These are phyloP conservation scores for Quercus agrifolia DNA, from an alignment of 306 rosid genomes.

Conservation along the genomic window DNA sequence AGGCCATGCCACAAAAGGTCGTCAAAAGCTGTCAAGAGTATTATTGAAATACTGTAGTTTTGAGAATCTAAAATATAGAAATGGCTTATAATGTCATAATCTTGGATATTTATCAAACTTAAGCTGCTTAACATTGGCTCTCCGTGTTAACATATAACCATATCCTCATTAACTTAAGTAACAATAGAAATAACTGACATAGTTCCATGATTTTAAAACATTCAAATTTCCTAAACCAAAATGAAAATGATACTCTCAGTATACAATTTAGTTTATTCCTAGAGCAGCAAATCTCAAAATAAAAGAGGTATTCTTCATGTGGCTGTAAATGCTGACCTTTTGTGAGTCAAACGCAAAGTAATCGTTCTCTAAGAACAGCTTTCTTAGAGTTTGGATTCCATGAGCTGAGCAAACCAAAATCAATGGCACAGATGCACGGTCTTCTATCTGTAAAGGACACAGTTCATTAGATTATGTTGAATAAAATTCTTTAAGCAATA, in stretches of 20 bases:
- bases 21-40: background rate
- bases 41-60: background rate
- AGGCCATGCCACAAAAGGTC: background rate
- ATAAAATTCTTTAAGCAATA: background rate
- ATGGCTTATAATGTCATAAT: background rate
- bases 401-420: slow-evolving; percentile 64
- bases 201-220: background rate
- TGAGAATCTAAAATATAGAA: background rate
- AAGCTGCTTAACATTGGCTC: background rate
- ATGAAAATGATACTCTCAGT: background rate
- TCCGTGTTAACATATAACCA: background rate
- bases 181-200: background rate
- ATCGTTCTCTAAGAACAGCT: slow-evolving; percentile 54
- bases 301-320: slow-evolving; percentile 14
- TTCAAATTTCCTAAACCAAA: slow-evolving; percentile 10
- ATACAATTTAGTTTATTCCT: background rate
- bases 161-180: background rate
- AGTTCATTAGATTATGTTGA: slow-evolving; percentile 24
- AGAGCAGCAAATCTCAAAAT: slow-evolving; percentile 8
- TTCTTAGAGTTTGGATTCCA: slow-evolving; percentile 45
- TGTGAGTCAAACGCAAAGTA: slow-evolving; percentile 58
- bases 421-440: slow-evolving; percentile 56
- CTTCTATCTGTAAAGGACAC: slow-evolving; percentile 58
- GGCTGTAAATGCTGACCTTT: slow-evolving; percentile 48
- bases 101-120: background rate